Percentiles rank a stretch among this genome's conserved stretches.
Conservation (phyloP, 352 stramenopile genomes). For the Hyaloperonospora arabidopsidis region DNA sequence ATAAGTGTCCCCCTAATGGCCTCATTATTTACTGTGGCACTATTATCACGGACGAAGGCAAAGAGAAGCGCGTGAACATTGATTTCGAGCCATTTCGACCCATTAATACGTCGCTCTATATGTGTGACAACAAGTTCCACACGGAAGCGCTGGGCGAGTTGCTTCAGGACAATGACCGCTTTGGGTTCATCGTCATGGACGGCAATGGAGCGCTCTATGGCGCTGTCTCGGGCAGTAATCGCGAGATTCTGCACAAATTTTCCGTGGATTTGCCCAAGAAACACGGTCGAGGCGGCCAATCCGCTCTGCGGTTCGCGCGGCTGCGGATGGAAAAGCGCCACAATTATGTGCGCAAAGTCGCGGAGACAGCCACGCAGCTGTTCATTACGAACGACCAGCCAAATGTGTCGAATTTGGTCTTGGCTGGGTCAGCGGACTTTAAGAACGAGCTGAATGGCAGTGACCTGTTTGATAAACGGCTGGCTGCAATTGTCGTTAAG, state of each 20-base stretch:
- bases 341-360: conserved; percentile 99
- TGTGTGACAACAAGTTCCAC: conserved; percentile 99
- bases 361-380: conserved; percentile 95
- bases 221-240: conserved; percentile 91
- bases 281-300: conserved; percentile 98
- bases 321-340: conserved; percentile 99
- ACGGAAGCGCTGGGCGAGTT: conserved; percentile 97
- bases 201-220: conserved; percentile 98
- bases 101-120: conserved; percentile 99
- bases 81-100: conserved; percentile 99
- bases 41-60: conserved; percentile 98
- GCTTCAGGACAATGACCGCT: conserved; percentile 98
- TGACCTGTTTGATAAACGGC: conserved; percentile 96
- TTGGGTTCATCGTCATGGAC: conserved; percentile 99
- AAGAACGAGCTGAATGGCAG: conserved; percentile 95
- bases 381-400: conserved; percentile 98
- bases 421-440: conserved; percentile 98
- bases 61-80: conserved; percentile 99
- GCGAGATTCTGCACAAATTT: conserved; percentile 93
- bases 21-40: conserved; percentile 99
- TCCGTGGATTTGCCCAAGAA: conserved; percentile 99
- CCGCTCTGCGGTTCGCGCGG: conserved; percentile 98
- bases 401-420: conserved; percentile 96
- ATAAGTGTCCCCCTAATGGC: conserved; percentile 93
- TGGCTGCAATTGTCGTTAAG: conserved; percentile 95